Evolutionary conservation across 805 yeast genomes (phyloP).

Genomic region (Teunomyces tritomae): DNA sequence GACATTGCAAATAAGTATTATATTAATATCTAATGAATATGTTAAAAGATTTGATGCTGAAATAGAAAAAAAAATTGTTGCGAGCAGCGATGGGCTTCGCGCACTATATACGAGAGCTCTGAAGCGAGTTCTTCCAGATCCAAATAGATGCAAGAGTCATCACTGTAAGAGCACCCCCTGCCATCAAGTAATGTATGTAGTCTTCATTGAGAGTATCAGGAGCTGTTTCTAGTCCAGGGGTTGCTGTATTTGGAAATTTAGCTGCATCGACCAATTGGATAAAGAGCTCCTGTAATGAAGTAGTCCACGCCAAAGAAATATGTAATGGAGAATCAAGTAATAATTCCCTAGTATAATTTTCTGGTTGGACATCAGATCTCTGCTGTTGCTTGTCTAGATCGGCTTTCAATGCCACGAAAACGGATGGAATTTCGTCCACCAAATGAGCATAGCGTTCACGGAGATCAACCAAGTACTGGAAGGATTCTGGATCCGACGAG

Average conservation of each 20-base stretch:
- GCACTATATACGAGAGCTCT: constrained; percentile 16
- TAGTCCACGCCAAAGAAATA: constrained; percentile 85
- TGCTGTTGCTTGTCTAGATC: constrained; percentile 96
- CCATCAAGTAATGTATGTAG: constrained; percentile 54
- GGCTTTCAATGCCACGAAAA: constrained; percentile 91
- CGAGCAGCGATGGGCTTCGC: background rate
- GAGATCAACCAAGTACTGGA: constrained; percentile 75
- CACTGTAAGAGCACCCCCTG: constrained; percentile 69
- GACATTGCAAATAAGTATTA: constrained; percentile 13
- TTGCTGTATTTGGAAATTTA: constrained; percentile 68
- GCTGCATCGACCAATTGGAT: constrained; percentile 89
- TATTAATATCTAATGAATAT: background rate
- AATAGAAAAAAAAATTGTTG: background rate
- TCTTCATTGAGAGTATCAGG: constrained; percentile 56
- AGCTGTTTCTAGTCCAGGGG: constrained; percentile 65
- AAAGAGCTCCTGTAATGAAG: constrained; percentile 80
- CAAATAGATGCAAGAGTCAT: constrained; percentile 63
- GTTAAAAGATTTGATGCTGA: background rate
- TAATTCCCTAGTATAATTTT: constrained; percentile 68
- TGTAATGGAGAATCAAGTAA: constrained; percentile 81
- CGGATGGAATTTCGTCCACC: constrained; percentile 67
- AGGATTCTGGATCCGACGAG: constrained; percentile 94
- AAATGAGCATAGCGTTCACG: constrained; percentile 55
- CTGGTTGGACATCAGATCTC: constrained; percentile 81
- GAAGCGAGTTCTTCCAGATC: constrained; percentile 55